Evolutionary conservation across 805 yeast species (phyloP).

Genomic region (Nakazawaea laoshanensis): DNA sequence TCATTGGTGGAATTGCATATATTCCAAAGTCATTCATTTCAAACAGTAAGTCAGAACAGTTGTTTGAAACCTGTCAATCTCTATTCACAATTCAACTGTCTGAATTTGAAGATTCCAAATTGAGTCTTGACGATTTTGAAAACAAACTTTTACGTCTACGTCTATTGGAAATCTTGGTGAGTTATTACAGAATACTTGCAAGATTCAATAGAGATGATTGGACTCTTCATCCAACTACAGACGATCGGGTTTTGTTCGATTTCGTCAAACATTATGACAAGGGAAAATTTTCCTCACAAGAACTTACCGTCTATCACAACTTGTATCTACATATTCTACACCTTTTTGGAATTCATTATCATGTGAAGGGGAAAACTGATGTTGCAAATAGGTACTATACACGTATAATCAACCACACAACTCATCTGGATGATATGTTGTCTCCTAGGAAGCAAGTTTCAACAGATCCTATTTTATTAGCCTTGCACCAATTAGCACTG

Average conservation of each 20-base stretch:
- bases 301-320: constrained; percentile 25
- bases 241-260: constrained; percentile 16
- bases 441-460: constrained; percentile 2
- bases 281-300: constrained; percentile 29
- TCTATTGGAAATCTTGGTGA: constrained; percentile 20
- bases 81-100: constrained; percentile 12
- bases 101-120: too few species aligned
- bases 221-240: constrained; percentile 5
- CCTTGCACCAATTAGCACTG: constrained; percentile 14
- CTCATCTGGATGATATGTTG: neutral
- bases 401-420: constrained; percentile 22
- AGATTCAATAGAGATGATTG: constrained; percentile 24
- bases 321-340: constrained; percentile 29
- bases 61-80: constrained; percentile 27
- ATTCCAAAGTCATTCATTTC: constrained; percentile 27
- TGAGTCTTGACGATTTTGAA: too few species aligned
- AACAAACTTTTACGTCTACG: too few species aligned
- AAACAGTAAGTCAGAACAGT: constrained; percentile 24
- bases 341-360: constrained; percentile 31
- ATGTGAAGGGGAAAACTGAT: constrained; percentile 25
- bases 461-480: constrained; percentile 4
- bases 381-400: constrained; percentile 31
- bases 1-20: constrained; percentile 32
- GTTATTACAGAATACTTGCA: constrained; percentile 28
- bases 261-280: constrained; percentile 29